Evolutionary conservation across 2,329 filamentous ascomycete species (phyloP).

Genomic region (Neonectria sp.): DNA sequence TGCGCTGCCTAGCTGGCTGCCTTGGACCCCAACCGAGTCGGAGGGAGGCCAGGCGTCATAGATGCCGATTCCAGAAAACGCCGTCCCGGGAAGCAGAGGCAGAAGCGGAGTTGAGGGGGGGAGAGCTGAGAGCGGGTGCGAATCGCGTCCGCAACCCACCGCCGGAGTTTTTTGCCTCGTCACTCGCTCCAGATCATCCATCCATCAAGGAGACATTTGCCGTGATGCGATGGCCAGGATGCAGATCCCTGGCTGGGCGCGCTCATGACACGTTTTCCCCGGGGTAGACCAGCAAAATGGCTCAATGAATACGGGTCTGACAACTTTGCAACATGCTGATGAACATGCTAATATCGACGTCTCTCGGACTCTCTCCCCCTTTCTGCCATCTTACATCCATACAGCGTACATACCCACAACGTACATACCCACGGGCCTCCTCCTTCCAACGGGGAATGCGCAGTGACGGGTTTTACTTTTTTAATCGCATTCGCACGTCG

Average conservation of each 20-base stretch:
- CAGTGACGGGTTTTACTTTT: no score
- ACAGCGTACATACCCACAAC: no score
- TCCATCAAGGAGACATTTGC: not conserved
- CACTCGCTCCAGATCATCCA: no score
- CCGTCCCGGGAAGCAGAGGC: not conserved
- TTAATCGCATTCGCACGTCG: not conserved
- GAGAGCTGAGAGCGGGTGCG: not conserved
- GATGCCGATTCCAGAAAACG: not conserved
- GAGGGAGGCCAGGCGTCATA: not conserved
- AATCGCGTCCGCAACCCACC: not conserved
- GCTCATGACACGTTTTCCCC: constrained; percentile 13
- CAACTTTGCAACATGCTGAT: not conserved
- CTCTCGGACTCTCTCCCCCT: not conserved
- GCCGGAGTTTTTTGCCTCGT: not conserved
- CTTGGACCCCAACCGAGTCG: not conserved
- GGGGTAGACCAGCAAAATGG: constrained; percentile 14
- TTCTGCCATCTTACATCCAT: not conserved
- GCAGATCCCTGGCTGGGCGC: not conserved
- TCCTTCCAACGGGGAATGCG: no score
- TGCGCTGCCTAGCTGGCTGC: not conserved
- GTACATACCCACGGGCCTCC: no score
- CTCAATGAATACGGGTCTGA: not conserved
- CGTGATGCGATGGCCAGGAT: constrained; percentile 12
- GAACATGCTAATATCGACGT: not conserved
- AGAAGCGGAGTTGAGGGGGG: no score